Evolutionary conservation across 345 rosid species (phyloP), one percentile per base, ranked within the genome.

Genomic region (Isatis tinctoria): DNA sequence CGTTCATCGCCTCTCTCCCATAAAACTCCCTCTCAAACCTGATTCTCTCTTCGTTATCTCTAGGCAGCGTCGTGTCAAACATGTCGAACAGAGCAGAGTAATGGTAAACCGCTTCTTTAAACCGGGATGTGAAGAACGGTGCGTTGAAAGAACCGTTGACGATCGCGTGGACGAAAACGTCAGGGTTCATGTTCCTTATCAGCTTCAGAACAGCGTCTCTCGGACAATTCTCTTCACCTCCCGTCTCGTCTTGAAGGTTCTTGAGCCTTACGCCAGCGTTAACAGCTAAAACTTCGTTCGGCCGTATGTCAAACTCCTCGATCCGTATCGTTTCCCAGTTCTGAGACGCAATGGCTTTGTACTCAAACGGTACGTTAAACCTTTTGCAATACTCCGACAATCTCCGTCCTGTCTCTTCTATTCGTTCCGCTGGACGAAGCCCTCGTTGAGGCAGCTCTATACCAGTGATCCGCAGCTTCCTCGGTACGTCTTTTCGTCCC

Each of bases 371-470:
- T 32, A 94, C 92, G 1, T 77, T 72, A n/a, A 89, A 90, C 61
- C 90, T 84, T 74, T 87, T 76, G 37, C 98, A 91, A 60, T 89
- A 94, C 47, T 70, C 82, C 0, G 78, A 81, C 76, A 94, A 71
- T 28, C 88, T 88, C 20, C 80, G 78, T 59, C 98, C 96, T 0
- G 96, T 88, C 68, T 85, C 96, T 72, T 84, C 87, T 35, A 90
- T 82, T 61, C 83, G 69, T 65, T 88, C 89, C 4, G 86, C 70
- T 0, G 95, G 97, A 8, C 89, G 84, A 63, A 88, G 75, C 24
- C 98, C 97, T 0, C 84, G 76, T 30, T 83, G 86, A 51, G 98
- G 97, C 66, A 88, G 70, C 74, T 94, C 98, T 53, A 94, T 90
- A 49, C 97, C 98, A 0, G 97, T 94, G 20, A 94, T 83, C 35